Evolutionary conservation across 371 early-diverging fungal species (phyloP), one percentile per base, ranked within the genome.

Genomic region (Coelomomyces lativittatus): DNA sequence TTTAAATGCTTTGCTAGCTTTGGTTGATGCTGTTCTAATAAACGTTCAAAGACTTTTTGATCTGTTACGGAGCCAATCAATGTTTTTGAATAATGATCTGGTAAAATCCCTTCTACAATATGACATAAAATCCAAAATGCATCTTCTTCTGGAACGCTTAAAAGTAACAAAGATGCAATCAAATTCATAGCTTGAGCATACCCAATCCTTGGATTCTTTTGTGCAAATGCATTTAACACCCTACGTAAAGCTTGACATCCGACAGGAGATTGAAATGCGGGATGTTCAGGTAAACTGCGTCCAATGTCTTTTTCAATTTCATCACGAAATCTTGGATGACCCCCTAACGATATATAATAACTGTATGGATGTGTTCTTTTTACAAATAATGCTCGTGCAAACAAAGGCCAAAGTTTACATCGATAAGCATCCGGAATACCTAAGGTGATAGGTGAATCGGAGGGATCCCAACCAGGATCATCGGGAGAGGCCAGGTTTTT

Each of bases 121-220:
- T 52, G 51, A 14, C 76, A 62, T 25, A 80, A 54, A 24, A 76
- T 32, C 76, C 78, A 77, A 50, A 76, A 80, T 5, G 81, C 79
- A 31, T 77, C 75, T 27, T 73, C 76, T 53, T 81, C 81, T 28
- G 60, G 55, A 21, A 73, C 40, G 50, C 70, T 63, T 19, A 80
- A 59, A 12, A 81, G 58, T n/a, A 81, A 47, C 4, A 68, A 64
- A 0, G 78, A 64, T 2, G 71, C 63, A 9, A 81, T 63, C 49
- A 81, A 73, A 50, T 80, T 80, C 39, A 80, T 58, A 2, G 80
- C 78, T 47, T 81, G 81, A 0, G 78, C 78, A 55, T 81, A 81
- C 9, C 81, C 81, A 11, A 80, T 64, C 0, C 62, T 53, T 0
- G 78, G 68, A 47, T 81, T 80, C 7, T 80, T 52, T 66, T 63